Evolutionary conservation across 1,284 basidiomycete species (phyloP), one percentile per base, ranked within the genome.

Genomic region (Pyrrhoderma lamaoense): DNA sequence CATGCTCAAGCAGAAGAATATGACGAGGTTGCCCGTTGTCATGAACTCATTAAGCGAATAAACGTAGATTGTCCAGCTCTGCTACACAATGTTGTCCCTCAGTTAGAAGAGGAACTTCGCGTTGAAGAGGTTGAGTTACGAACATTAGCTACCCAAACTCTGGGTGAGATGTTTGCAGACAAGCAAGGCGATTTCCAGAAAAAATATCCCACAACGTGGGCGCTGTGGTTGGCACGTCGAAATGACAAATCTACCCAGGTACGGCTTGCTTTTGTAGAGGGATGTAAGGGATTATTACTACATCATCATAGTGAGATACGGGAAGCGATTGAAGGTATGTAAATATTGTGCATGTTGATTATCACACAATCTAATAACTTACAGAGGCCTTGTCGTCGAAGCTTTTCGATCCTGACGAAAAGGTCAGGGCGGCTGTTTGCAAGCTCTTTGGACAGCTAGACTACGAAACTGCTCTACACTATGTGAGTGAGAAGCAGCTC

Each of bases 91-190:
- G 91, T 97, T 43, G 84, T 99, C 13, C 95, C 95, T 0, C 86
- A 93, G 54, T 78, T 99, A 11, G 94, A 96, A 65, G 89, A 93
- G 60, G 93, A 97, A 63, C 74, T 98, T 3, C 77, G 81, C 14
- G 82, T 87, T 0, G 87, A 92, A 55, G 82, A 92, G 40, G 67
- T 81, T 0, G 74, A 79, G 39, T 69, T 95, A 1, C 80, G 95
- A 16, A 64, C 81, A 3, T 77, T 93, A 54, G 90, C 89, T 2
- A 93, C 91, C 0, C 79, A 87, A 57, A 86, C 84, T 0, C 75
- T 99, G 0, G 95, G 93, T 0, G 80, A 85, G 55, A 95, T 99
- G 85, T 94, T 92, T 63, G 82, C 84, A 0, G 81, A 88, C 58
- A 82, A 83, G 59, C 77, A 79, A 8, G 84, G 85, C 0, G 86